Evolutionary conservation across 116 monocot genomes (phyloP).

Genomic region (Posidonia oceanica): DNA sequence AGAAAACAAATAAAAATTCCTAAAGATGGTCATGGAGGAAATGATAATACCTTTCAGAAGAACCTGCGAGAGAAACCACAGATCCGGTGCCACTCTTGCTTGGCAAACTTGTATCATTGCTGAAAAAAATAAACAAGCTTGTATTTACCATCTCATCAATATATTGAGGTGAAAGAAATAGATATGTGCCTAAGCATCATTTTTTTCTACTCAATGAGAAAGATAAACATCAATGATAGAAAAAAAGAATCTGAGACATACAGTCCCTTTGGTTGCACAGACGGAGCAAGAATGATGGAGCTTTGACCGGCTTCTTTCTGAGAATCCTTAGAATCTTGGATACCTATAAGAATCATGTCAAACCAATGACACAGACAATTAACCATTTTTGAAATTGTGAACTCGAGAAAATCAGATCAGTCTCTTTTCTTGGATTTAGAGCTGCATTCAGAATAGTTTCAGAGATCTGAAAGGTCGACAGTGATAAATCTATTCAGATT

Average conservation of each 20-base stretch:
- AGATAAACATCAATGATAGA: not conserved
- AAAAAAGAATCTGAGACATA: constrained; percentile 25
- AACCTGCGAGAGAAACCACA: constrained; percentile 37
- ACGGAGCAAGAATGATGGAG: constrained; percentile 35
- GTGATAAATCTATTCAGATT: too few relatives aligned
- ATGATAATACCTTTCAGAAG: constrained; percentile 56
- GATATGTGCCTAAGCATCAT: too few relatives aligned
- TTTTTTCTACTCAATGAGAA: not conserved
- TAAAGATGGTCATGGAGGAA: not conserved
- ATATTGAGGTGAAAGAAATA: not conserved
- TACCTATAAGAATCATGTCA: constrained; percentile 21
- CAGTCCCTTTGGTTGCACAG: constrained; percentile 57
- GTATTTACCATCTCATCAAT: not conserved
- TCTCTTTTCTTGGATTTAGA: too few relatives aligned
- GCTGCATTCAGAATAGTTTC: too few relatives aligned
- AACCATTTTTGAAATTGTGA: not conserved
- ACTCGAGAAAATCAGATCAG: too few relatives aligned
- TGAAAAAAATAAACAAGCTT: constrained; percentile 7
- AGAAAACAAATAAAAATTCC: not conserved
- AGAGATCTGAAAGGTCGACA: too few relatives aligned
- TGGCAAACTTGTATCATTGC: constrained; percentile 36
- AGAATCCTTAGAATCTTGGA: constrained; percentile 28
- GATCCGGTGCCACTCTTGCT: constrained; percentile 31
- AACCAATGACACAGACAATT: constrained; percentile 4
- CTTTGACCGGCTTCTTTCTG: constrained; percentile 23